These are phyloP conservation scores for Rhizopus sp. DNA, from an alignment of 371 early-diverging fungal species.

Conservation along the genomic window DNA sequence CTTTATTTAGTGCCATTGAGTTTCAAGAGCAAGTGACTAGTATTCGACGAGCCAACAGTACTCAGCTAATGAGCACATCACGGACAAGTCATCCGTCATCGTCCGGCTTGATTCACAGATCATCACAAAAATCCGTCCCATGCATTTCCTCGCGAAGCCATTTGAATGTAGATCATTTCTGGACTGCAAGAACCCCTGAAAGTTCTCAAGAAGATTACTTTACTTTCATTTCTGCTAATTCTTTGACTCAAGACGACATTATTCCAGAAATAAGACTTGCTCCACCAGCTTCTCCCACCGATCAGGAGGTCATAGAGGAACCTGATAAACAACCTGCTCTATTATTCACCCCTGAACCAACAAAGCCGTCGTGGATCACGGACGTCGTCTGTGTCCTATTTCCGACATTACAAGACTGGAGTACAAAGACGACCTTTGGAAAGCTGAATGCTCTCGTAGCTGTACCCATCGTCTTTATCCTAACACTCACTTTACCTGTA, in stretches of 20 bases:
- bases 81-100: conserved; percentile 1
- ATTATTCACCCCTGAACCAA: background rate
- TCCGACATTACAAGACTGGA: conserved; percentile 58
- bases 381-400: conserved; percentile 35
- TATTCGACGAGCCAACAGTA: conserved; percentile 37
- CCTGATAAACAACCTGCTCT: conserved; percentile 1
- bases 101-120: conserved; percentile 8
- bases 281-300: conserved; percentile 15
- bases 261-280: conserved; percentile 44
- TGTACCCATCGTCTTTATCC: conserved; percentile 55
- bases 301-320: background rate
- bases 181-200: conserved; percentile 19
- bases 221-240: conserved; percentile 31
- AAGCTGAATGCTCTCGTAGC: conserved; percentile 58
- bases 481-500: conserved; percentile 64
- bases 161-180: conserved; percentile 19
- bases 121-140: conserved; percentile 24
- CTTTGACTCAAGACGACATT: conserved; percentile 2
- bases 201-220: conserved; percentile 38
- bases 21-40: conserved; percentile 42
- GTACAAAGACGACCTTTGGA: conserved; percentile 49
- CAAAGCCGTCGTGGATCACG: conserved; percentile 7
- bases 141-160: conserved; percentile 20
- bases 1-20: conserved; percentile 50
- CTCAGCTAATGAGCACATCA: conserved; percentile 14